phyloP scores from a whole-genome alignment of 371 early-diverging fungal species.

The Paraphysoderma sedebokerense region DNA sequence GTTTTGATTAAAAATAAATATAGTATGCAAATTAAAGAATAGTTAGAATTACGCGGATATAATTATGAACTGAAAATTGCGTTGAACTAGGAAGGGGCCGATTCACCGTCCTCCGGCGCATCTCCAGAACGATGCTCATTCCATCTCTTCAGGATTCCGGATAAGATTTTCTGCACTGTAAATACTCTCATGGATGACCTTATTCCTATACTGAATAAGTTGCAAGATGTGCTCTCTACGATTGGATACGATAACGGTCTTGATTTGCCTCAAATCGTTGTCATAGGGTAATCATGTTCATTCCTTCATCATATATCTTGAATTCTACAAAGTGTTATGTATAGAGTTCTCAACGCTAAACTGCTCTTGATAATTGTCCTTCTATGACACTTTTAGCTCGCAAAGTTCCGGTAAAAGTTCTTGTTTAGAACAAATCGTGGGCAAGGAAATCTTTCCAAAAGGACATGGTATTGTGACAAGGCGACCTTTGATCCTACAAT shows the following conservation, averaged over 20 bases:
- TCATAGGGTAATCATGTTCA: constrained; percentile 36
- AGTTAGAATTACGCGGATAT: no score
- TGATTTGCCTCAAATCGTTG: constrained; percentile 82
- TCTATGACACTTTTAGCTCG: constrained; percentile 19
- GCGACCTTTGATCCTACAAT: constrained; percentile 79
- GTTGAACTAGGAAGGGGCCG: no score
- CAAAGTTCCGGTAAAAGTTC: constrained; percentile 89
- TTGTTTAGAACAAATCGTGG: constrained; percentile 78
- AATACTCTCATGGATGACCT: constrained; percentile 49
- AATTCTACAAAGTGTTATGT: no score
- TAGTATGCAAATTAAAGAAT: no score
- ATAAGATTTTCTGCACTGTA: no score
- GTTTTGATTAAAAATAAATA: no score
- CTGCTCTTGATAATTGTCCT: neutral
- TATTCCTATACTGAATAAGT: constrained; percentile 69
- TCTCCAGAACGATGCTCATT: no score
- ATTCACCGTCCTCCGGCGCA: no score
- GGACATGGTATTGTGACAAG: constrained; percentile 87
- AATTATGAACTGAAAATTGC: no score
- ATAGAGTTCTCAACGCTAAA: no score
- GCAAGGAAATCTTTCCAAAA: constrained; percentile 77
- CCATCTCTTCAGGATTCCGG: no score
- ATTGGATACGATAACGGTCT: constrained; percentile 54
- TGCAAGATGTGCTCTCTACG: constrained; percentile 82
- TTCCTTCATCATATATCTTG: neutral